A percentile compares a stretch with the other conserved stretches of the same genome.
Conservation (phyloP, 176 grass and related monocot genomes). For the Oryza brachyantha region DNA sequence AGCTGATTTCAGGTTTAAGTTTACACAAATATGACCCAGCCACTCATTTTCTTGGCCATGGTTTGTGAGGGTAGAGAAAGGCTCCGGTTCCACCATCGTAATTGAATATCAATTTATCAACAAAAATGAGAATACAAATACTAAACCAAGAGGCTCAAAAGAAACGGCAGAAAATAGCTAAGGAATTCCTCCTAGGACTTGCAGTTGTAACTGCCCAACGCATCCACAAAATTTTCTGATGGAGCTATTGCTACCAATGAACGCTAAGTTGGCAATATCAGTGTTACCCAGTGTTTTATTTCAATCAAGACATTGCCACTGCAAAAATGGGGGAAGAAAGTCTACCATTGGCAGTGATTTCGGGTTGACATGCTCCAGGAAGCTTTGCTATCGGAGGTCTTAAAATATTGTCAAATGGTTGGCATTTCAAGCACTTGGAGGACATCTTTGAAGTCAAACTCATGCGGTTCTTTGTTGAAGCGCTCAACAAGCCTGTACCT, state of each 20-base stretch:
- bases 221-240: not conserved
- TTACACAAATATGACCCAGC: not conserved
- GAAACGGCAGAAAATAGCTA: not conserved
- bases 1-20: not conserved
- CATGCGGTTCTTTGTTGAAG: conserved; percentile 84
- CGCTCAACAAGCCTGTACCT: conserved; percentile 78
- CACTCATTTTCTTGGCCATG: not conserved
- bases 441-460: conserved; percentile 88
- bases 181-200: not conserved
- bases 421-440: conserved; percentile 88
- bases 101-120: not conserved
- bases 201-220: not conserved
- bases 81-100: not conserved
- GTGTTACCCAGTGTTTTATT: not conserved
- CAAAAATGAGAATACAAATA: not conserved
- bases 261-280: not conserved
- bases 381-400: not conserved
- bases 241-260: not conserved
- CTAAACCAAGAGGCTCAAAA: not conserved
- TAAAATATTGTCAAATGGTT: conserved; percentile 46
- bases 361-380: not conserved
- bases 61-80: not conserved
- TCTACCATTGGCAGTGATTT: not conserved
- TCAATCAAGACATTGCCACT: not conserved
- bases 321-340: not conserved